Percentiles rank a stretch among this genome's conserved stretches.
Conservation (phyloP, 352 stramenopile genomes). For the Pythium oligandrum region DNA sequence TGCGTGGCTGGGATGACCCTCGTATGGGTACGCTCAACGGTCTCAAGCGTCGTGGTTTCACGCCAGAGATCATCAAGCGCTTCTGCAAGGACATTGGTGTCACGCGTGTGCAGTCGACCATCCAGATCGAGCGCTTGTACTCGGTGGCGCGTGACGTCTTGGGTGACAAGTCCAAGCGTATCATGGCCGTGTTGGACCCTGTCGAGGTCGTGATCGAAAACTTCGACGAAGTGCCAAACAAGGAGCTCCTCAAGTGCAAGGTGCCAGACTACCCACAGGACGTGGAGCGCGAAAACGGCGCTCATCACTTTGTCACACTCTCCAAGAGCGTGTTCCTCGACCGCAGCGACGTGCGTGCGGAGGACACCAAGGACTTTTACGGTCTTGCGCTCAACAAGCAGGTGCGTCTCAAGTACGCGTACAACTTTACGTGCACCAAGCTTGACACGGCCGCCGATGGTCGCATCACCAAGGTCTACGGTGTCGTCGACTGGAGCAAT, state of each 20-base stretch:
- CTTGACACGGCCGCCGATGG: constrained; percentile 69
- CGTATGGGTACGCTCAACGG: constrained; percentile 98
- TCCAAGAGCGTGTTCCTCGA: constrained; percentile 67
- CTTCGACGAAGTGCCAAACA: constrained; percentile 35
- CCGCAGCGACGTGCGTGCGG: constrained; percentile 57
- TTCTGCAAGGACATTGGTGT: constrained; percentile 87
- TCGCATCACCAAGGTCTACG: constrained; percentile 54
- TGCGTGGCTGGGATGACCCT: constrained; percentile 93
- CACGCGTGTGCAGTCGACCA: constrained; percentile 81
- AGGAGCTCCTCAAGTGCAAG: constrained; percentile 31
- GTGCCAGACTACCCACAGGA: constrained; percentile 80
- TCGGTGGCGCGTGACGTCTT: constrained; percentile 66
- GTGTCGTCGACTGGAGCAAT: constrained; percentile 63
- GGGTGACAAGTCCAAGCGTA: constrained; percentile 68
- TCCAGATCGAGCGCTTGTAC: constrained; percentile 80
- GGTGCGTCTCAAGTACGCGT: constrained; percentile 96
- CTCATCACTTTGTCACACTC: constrained; percentile 58
- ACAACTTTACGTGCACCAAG: constrained; percentile 91
- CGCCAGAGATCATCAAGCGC: constrained; percentile 79
- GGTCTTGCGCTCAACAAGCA: constrained; percentile 93
- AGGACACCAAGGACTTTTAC: constrained; percentile 90
- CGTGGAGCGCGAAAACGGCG: constrained; percentile 40
- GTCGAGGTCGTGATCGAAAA: constrained; percentile 75
- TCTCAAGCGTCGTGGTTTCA: constrained; percentile 80
- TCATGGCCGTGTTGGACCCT: constrained; percentile 77